Evolutionary conservation across 2,329 filamentous ascomycete genomes (phyloP).

Genomic region (Tolypocladium guangdongense): DNA sequence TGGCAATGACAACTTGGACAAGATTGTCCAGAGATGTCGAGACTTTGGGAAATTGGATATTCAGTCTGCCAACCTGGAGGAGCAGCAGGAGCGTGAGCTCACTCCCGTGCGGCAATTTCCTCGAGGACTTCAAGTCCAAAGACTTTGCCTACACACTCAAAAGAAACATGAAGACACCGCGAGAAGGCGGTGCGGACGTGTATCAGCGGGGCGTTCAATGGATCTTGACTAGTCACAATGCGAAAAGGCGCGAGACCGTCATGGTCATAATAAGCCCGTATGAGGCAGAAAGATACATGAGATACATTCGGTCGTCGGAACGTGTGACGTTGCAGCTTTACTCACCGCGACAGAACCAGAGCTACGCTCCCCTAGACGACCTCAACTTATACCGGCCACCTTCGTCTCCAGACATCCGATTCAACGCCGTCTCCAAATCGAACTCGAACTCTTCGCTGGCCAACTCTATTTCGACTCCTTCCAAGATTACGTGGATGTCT

Average conservation of each 20-base stretch:
- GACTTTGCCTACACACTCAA: conserved; percentile 5
- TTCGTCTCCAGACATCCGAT: neutral
- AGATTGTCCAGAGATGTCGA: neutral
- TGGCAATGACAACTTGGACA: neutral
- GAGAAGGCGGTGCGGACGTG: conserved; percentile 3
- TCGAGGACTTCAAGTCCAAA: neutral
- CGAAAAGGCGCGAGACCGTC: neutral
- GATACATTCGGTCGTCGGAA: conserved; percentile 20
- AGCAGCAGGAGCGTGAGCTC: neutral
- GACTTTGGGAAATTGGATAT: neutral
- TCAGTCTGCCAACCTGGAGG: neutral
- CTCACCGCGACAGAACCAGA: conserved; percentile 23
- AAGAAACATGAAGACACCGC: neutral
- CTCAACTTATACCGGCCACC: neutral
- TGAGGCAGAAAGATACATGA: conserved; percentile 44
- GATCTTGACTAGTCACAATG: conserved; percentile 7
- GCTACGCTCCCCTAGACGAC: neutral
- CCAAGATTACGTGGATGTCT: conserved; percentile 41
- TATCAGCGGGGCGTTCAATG: conserved; percentile 14
- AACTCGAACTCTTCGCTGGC: conserved; percentile 57
- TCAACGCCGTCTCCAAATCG: conserved; percentile 19
- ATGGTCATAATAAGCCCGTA: conserved; percentile 6
- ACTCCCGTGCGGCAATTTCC: conserved; percentile 6
- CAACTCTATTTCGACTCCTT: conserved; percentile 50
- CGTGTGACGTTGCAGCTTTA: conserved; percentile 39